Evolutionary conservation across 2,329 filamentous ascomycete species (phyloP), one percentile per base, ranked within the genome.

Genomic region (Aspergillus sojae): DNA sequence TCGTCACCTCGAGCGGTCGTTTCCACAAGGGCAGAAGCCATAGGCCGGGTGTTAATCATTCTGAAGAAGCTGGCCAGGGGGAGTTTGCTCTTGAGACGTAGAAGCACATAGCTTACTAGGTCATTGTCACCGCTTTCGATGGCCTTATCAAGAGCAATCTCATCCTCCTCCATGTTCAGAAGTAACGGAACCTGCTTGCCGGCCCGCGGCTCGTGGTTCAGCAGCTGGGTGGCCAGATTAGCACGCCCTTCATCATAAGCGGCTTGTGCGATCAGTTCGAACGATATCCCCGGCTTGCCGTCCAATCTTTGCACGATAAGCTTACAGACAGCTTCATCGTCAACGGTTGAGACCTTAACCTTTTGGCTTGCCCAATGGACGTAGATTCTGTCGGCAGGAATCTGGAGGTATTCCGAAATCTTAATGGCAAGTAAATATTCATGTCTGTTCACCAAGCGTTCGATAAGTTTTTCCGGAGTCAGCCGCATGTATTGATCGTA

Each of bases 311-410:
- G 89, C 11, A 98, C 94, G 16, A 99, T 92, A 58, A 94, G 84
- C 36, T 88, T 87, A 77, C 94, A 97, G 48, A 97, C 92, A 1
- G 89, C 88, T 53, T 96, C 93, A 73, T 98, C 95, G 65, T 96
- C 90, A 67, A 93, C 93, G 0, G 88, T 86, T 0, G 94, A 94
- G 3, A 91, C 82, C 30, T 93, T 91, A 4, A 98, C 94, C 77
- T 98, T 99, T 74, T 95, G 90, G 21, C 91, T 94, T 1, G 95
- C 95, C 95, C 95, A 99, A 75, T 97, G 94, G 1, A 97, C 93
- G 72, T 97, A 97, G 63, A 99, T 96, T 60, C 89, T 88, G 76
- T 96, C 93, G 0, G 93, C 91, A 0, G 94, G 90, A 4, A 99
- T 84, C 64, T 90, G 91, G 2, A 99, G 83, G 75, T 96, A 97